phyloP scores from a whole-genome alignment of 768 basidiomycete genomes.

The Mycena epipterygia region DNA sequence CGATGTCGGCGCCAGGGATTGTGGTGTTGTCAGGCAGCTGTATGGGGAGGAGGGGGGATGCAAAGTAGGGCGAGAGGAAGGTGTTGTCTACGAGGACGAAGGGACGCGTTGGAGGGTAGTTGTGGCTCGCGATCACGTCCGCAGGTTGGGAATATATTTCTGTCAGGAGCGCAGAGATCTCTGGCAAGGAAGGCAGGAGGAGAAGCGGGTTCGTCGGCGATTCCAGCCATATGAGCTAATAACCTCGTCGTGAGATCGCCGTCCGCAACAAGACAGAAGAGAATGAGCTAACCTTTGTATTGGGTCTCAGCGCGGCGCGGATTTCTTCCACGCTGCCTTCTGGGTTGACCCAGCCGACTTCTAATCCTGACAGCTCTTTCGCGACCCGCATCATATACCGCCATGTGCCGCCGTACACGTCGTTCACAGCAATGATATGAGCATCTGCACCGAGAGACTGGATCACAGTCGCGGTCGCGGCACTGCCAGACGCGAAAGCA shows the following conservation, averaged over 20 bases:
- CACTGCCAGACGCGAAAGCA: slow-evolving; percentile 88
- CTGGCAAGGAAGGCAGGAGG: slow-evolving; percentile 83
- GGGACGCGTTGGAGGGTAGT: slow-evolving; percentile 72
- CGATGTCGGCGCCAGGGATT: slow-evolving; percentile 83
- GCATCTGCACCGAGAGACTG: slow-evolving; percentile 80
- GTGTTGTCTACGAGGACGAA: slow-evolving; percentile 95
- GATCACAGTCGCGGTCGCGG: slow-evolving; percentile 87
- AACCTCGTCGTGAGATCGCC: neutral
- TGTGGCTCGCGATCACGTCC: slow-evolving; percentile 51
- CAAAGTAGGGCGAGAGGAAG: slow-evolving; percentile 93
- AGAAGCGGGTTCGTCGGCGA: slow-evolving; percentile 96
- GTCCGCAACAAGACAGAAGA: neutral
- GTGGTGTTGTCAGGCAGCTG: slow-evolving; percentile 26
- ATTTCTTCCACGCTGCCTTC: slow-evolving; percentile 79
- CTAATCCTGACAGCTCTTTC: slow-evolving; percentile 71
- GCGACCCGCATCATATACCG: slow-evolving; percentile 83
- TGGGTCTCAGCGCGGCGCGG: slow-evolving; percentile 72
- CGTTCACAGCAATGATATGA: slow-evolving; percentile 90
- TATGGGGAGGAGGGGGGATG: slow-evolving; percentile 79
- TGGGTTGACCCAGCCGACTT: slow-evolving; percentile 86
- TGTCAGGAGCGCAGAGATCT: slow-evolving; percentile 69
- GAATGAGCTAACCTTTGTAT: slow-evolving; percentile 78
- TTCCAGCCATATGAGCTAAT: slow-evolving; percentile 93
- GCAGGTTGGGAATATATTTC: slow-evolving; percentile 36
- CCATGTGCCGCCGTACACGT: slow-evolving; percentile 95